Evolutionary conservation across 345 rosid species (phyloP).

Genomic region (Lepidium sativum): DNA sequence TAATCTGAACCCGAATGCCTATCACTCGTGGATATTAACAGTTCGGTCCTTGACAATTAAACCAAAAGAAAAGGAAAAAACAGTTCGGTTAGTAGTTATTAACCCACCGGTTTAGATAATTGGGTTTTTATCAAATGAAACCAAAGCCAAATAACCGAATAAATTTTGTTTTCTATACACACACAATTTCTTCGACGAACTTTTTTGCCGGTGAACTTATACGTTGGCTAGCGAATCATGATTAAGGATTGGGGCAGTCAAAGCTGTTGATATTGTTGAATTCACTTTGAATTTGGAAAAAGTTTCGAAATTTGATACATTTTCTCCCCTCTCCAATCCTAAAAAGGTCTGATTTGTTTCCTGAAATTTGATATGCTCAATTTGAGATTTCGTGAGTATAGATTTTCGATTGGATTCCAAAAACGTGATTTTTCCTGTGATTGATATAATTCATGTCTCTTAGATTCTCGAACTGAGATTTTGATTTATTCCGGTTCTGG

Average conservation of each 20-base stretch:
- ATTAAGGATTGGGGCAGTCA: not conserved
- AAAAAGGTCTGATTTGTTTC: not conserved
- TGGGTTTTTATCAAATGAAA: not conserved
- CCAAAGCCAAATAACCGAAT: not conserved
- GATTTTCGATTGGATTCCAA: not conserved
- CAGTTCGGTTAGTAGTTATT: not conserved
- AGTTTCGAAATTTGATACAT: not conserved
- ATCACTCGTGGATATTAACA: too few relatives aligned
- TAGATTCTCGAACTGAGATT: not conserved
- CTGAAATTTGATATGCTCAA: not conserved
- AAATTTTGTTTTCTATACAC: too few relatives aligned
- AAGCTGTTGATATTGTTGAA: constrained; percentile 1
- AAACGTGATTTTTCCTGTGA: too few relatives aligned
- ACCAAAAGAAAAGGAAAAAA: too few relatives aligned
- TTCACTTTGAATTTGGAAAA: not conserved
- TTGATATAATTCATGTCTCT: not conserved
- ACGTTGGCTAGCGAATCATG: not conserved
- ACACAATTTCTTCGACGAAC: too few relatives aligned
- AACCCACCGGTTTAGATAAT: not conserved
- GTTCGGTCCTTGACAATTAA: too few relatives aligned
- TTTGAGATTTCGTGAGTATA: not conserved
- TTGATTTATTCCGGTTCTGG: not conserved
- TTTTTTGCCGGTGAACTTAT: not conserved
- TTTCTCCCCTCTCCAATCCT: not conserved
- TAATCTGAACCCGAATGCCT: too few relatives aligned